These are phyloP conservation scores for Cutaneotrichosporon spelunceum DNA, from an alignment of 1,284 basidiomycete species.

Conservation along the genomic window DNA sequence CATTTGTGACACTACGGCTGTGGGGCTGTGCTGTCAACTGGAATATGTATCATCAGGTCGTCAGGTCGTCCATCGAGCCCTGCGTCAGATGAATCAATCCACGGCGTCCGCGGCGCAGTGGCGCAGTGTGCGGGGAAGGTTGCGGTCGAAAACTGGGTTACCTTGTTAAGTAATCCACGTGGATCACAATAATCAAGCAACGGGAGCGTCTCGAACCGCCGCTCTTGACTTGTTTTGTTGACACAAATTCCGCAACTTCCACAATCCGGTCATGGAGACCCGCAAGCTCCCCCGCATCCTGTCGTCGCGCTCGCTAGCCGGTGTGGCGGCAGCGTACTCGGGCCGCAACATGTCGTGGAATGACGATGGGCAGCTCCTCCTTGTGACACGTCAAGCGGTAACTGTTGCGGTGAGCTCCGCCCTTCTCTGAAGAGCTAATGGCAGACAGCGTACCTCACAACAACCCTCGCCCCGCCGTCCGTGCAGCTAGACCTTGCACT, in stretches of 20 bases:
- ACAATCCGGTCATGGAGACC: constrained; percentile 4
- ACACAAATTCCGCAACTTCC: background rate
- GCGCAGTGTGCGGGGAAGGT: too few species aligned
- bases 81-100: too few species aligned
- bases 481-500: constrained; percentile 27
- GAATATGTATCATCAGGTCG: too few species aligned
- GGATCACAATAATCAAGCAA: background rate
- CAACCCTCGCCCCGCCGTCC: constrained; percentile 31
- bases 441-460: constrained; percentile 40
- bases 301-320: constrained; percentile 10
- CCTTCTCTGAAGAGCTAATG: background rate
- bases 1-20: too few species aligned
- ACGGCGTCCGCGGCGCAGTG: too few species aligned
- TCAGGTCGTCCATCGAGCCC: too few species aligned
- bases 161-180: background rate
- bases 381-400: constrained; percentile 32
- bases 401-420: constrained; percentile 25
- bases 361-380: constrained; percentile 43
- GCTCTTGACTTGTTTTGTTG: constrained; percentile 1
- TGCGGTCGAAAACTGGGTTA: background rate
- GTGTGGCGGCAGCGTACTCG: constrained; percentile 6
- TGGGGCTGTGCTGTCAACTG: too few species aligned
- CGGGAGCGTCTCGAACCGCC: background rate
- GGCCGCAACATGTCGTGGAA: constrained; percentile 32
- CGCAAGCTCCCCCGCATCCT: constrained; percentile 11